A percentile compares a stretch with the other conserved stretches of the same genome.
phyloP scores from a whole-genome alignment of 805 yeast species.

The Nakazawaea sp. region DNA sequence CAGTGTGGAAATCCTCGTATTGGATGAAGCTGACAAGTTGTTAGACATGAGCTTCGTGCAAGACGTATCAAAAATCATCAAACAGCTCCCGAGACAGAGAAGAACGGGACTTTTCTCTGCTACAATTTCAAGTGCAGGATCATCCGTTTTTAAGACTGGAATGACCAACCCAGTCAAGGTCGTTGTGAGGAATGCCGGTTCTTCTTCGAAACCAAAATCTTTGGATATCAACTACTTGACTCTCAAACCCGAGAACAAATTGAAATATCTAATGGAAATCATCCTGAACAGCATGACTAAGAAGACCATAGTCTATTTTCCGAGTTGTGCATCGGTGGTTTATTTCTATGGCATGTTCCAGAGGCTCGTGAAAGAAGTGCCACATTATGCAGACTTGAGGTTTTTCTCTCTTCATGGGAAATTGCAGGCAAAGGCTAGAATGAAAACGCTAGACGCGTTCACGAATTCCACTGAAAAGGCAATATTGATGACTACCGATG shows the following conservation, averaged over 20 bases:
- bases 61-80: constrained; percentile 62
- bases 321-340: constrained; percentile 82
- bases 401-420: constrained; percentile 88
- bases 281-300: constrained; percentile 50
- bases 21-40: constrained; percentile 92
- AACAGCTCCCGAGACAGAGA: constrained; percentile 78
- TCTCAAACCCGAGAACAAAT: constrained; percentile 52
- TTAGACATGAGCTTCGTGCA: constrained; percentile 69
- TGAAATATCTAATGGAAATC: constrained; percentile 50
- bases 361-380: constrained; percentile 23
- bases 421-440: constrained; percentile 70
- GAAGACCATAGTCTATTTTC: constrained; percentile 86
- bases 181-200: constrained; percentile 53
- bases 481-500: constrained; percentile 87
- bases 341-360: constrained; percentile 59
- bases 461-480: constrained; percentile 41
- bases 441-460: constrained; percentile 63
- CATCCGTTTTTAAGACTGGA: constrained; percentile 76
- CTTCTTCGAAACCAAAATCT: constrained; percentile 48
- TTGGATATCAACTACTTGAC: constrained; percentile 56
- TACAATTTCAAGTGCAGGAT: constrained; percentile 78
- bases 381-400: constrained; percentile 22
- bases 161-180: constrained; percentile 89
- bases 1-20: constrained; percentile 63
- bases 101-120: constrained; percentile 94